Base-by-base conservation (phyloP, 441 rosid genomes). In the Mallotus repandus region DNA sequence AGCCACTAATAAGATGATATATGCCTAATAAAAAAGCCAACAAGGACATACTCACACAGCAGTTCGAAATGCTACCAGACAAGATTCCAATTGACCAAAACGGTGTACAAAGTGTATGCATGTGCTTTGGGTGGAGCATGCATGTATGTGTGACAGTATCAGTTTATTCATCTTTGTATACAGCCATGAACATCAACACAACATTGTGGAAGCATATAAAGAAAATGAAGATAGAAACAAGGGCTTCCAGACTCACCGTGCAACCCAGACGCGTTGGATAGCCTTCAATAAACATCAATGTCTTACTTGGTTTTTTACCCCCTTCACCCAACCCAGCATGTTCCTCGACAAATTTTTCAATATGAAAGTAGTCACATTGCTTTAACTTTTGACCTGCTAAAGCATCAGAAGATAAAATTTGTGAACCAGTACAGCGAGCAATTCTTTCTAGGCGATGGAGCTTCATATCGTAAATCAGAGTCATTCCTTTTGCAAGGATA, bases 271-370 rank as follows among this genome's bases (percentile, higher is more conserved):
- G 88, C 50, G 89, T 88, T 45, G 93, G 92, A 74, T 91, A 96
- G 62, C 97, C 97, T 80, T 93, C 97, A 68, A 96, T 74, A 76
- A 93, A 93, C 99, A 96, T 91, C 82, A 96, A 83, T 54, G 99
- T 93, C 82, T 91, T 96, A 76, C 84, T 87, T 58, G 91, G 92
- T 71, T 80, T 88, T 81, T 89, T 93, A 53, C 92, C 96, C 46
- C 91, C 91, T 75, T 96, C 97, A 22, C 84, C 81, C 43, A 76
- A 70, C 57, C 76, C 85, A 67, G 85, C 86, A 85, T 89, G 94
- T 80, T 96, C 98, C 83, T 93, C 97, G 16, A 86, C 86, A 60
- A 90, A 90, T 66, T 84, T 96, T 79, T 91, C 97, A 69, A 96
- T 82, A 74, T 75, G 91, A 77, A 96, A 96, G 75, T 94, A 90